A percentile compares a stretch with the other conserved stretches of the same genome.
These are phyloP conservation scores for Mycena amicta DNA, from an alignment of 768 basidiomycete genomes.

Conservation along the genomic window DNA sequence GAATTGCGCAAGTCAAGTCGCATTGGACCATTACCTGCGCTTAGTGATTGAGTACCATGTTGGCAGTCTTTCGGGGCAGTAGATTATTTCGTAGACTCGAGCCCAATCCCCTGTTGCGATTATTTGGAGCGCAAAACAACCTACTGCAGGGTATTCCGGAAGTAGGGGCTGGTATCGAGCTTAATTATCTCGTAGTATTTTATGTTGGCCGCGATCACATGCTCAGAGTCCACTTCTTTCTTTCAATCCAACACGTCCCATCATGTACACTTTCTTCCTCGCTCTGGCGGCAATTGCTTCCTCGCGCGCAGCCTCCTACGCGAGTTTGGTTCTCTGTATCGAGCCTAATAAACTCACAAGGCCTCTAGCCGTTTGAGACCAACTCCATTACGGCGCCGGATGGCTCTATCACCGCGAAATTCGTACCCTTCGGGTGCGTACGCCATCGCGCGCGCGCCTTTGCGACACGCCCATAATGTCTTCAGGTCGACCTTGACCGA, in stretches of 20 bases:
- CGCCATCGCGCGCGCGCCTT: too few species aligned
- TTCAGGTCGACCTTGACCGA: conserved; percentile 59
- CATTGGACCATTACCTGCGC: conserved; percentile 2
- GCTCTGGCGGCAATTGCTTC: background rate
- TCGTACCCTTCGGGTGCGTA: conserved; percentile 59
- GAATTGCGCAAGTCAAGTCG: background rate
- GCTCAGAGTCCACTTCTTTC: too few species aligned
- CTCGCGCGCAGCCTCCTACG: background rate
- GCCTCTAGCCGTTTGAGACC: conserved; percentile 38
- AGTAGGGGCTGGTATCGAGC: too few species aligned
- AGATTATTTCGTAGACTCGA: background rate
- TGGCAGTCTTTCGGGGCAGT: background rate
- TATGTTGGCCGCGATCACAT: too few species aligned
- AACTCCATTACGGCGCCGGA: conserved; percentile 53
- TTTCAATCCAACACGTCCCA: too few species aligned
- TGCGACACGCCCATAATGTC: too few species aligned
- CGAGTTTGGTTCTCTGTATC: too few species aligned
- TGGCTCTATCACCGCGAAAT: conserved; percentile 58
- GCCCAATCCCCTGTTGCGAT: too few species aligned
- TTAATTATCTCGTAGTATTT: too few species aligned
- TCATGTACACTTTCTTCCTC: background rate
- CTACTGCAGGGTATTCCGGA: too few species aligned
- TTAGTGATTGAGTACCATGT: conserved; percentile 5
- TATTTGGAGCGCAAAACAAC: too few species aligned
- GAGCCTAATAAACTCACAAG: too few species aligned